Base-by-base conservation (phyloP, 23 red algal species). In the Chondrus crispus region DNA sequence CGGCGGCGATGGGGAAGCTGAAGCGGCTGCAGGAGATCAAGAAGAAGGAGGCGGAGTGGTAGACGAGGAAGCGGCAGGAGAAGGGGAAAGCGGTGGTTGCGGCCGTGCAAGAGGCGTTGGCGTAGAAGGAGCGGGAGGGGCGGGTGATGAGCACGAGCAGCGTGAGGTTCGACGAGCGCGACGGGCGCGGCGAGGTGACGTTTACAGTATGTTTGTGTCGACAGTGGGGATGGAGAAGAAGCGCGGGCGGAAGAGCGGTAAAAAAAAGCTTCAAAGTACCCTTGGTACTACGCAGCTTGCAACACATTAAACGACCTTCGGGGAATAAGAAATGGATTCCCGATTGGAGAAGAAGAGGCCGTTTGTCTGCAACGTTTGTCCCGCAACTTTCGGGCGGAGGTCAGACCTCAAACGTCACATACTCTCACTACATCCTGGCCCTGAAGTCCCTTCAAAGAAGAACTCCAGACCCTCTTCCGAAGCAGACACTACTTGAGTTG, bases 271-370 rank as follows among this genome's bases (percentile, higher is more conserved):
- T 81, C 76, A 78, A 53, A 86, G 85, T 72, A 62, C 48, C 13
- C 86, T 80, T 53, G 80, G 58, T 18, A 71, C 20, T 18, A 86
- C 80, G 49, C 19, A 79, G 24, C 26, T 79, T 3, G 50, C 49
- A 40, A 86, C 86, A 45, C 66, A 68, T 2, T 75, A 77, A 22
- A 93, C 85, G 50, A 80, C 87, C 39, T 71, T 80, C 57, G 45
- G 80, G 9, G 81, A 91, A 48, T 74, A 74, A 24, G 80, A 93
- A 29, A 68, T 85, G 47, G 49, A 49, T 8, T 46, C 42, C 32
- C 80, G 85, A 29, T 81, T 86, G 33, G 80, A 79, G 47, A 93
- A 93, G 82, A 57, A 93, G 48, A 80, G 91, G 5, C 91, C 80
- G 68, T 93, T 85, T 48, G 91, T 85, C 28, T 93, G 91, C 82